These are phyloP conservation scores for Periconia digitata DNA, from an alignment of 2,329 filamentous ascomycete species.

Conservation along the genomic window DNA sequence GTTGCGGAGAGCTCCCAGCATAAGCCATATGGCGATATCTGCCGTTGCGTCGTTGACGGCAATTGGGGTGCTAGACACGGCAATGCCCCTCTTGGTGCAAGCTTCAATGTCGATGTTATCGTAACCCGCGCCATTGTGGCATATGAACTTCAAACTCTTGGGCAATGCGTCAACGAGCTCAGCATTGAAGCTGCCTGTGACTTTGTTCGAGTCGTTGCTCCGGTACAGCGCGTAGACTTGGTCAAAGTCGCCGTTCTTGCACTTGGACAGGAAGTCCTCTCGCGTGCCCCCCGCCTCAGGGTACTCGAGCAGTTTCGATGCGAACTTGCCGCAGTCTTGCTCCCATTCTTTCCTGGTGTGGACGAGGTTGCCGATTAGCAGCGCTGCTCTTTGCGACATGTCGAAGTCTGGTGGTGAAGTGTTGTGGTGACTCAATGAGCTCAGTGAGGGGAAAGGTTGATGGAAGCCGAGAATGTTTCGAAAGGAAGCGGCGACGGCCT, in stretches of 20 bases:
- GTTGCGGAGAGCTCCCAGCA: conserved; percentile 55
- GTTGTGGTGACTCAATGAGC: neutral
- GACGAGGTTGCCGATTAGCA: conserved; percentile 49
- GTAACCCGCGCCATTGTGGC: conserved; percentile 59
- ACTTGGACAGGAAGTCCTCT: conserved; percentile 58
- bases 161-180: conserved; percentile 48
- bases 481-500: conserved; percentile 17
- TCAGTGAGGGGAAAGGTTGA: conserved; percentile 3
- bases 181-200: conserved; percentile 51
- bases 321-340: conserved; percentile 37
- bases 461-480: neutral
- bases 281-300: conserved; percentile 50
- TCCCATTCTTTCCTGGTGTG: conserved; percentile 51
- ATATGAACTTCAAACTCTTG: conserved; percentile 47
- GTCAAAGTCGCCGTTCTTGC: conserved; percentile 57
- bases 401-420: neutral
- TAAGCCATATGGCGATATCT: conserved; percentile 53
- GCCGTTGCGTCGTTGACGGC: conserved; percentile 56
- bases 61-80: conserved; percentile 50
- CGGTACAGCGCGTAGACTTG: conserved; percentile 60
- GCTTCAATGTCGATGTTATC: conserved; percentile 61
- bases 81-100: conserved; percentile 52
- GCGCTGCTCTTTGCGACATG: conserved; percentile 42
- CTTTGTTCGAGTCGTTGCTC: conserved; percentile 58
- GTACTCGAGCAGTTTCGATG: conserved; percentile 53